Conservation (phyloP, 2,329 filamentous ascomycete genomes). For the Fusarium transvaalense region DNA sequence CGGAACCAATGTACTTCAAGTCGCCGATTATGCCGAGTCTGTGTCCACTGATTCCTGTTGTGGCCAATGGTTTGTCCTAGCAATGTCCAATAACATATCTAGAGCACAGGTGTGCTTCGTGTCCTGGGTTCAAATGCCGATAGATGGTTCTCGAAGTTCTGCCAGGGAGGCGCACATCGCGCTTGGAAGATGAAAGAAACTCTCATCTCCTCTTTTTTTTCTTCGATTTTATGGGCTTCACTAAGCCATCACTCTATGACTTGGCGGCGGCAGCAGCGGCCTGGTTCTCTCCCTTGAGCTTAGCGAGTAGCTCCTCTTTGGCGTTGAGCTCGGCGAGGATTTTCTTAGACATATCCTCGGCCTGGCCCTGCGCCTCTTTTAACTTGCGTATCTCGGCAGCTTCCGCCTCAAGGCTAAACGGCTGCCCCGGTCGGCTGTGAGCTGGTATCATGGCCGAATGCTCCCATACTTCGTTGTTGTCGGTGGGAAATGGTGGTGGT, state of each 20-base stretch:
- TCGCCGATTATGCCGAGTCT: neutral
- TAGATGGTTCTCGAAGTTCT: neutral
- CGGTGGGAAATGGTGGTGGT: conserved; percentile 55
- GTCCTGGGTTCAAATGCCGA: neutral
- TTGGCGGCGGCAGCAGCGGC: conserved; percentile 56
- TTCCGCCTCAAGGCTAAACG: conserved; percentile 80
- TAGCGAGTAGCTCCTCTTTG: conserved; percentile 72
- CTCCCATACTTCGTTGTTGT: conserved; percentile 68
- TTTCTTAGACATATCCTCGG: conserved; percentile 70
- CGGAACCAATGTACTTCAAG: neutral
- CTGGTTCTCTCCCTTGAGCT: conserved; percentile 70
- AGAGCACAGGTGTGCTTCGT: neutral
- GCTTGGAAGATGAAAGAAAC: neutral
- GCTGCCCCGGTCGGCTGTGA: conserved; percentile 73
- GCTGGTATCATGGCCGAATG: conserved; percentile 82
- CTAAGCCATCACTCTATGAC: conserved; percentile 44
- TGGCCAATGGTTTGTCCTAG: neutral
- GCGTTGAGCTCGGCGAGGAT: conserved; percentile 72
- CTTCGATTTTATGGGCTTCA: conserved; percentile 10
- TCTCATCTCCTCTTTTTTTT: conserved; percentile 10
- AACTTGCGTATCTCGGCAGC: conserved; percentile 71
- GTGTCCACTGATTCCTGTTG: neutral
- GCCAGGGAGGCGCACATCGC: neutral
- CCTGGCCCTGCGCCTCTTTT: conserved; percentile 72
- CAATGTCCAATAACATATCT: neutral